Base-by-base conservation (phyloP, 1,139 yeast species). In the Debaryomycetaceae sp. region DNA sequence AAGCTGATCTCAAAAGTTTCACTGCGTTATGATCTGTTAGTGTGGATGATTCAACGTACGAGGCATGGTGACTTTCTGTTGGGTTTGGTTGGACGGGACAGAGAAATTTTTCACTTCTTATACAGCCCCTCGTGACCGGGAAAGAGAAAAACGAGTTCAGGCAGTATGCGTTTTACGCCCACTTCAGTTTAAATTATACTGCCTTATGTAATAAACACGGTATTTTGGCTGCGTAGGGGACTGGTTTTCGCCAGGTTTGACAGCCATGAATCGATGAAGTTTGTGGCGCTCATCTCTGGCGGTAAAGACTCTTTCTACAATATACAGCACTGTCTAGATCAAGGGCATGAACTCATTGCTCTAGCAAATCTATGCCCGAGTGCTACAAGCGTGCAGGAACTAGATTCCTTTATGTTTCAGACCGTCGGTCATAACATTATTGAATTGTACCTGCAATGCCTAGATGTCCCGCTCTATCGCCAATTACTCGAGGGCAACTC, bases 321-420 rank as follows among this genome's bases (percentile, higher is more conserved):
- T 47, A 76, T 90, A 25, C 61, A 85, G 27, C 95, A 87, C 47
- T 85, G 97, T 46, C 46, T 81, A 11, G 65, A 72, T 4, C 75
- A 80, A 34, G 94, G 93, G 4, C 98, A 90, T 55, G 81, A 82
- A 43, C 58, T 90, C 10, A 70, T 71, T 0, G 95, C 95, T 1
- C 53, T 90, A 29, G 98, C 86, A 0, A 90, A 90, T 44, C 54
- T 90, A 34, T 74, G 75, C 44, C 98, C 98, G 2, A 59, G 62
- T 6, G 48, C 53, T 14, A 36, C 40, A 3, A 53, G 53, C 13
- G 40, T 45, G 12, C 71, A 68, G 39, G 98, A 90, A 50, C 60
- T 90, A 34, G 96, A 90, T 53, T 82, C 95, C 32, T 90, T 80
- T 50, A 90, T 90, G 98, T 90, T 83, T 53, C 98, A 90, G 53